Evolutionary conservation across 73 alveolate genomes (phyloP).

Genomic region (Paramecium tetraurelia): DNA sequence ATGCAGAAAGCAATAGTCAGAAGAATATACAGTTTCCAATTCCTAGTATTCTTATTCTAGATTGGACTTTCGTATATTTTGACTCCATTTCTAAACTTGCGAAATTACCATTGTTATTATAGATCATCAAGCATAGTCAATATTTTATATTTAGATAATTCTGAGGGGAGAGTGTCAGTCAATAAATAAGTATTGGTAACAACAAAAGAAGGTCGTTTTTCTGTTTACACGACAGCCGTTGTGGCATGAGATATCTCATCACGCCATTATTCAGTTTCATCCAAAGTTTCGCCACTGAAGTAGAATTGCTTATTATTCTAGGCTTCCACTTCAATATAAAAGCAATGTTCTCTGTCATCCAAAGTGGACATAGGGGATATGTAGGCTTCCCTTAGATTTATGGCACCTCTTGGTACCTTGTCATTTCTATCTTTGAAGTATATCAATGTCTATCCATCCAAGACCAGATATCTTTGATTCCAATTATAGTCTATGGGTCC

Average conservation of each 20-base stretch:
- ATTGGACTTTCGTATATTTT: constrained; percentile 27
- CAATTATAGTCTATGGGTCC: constrained; percentile 65
- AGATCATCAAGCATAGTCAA: constrained; percentile 3
- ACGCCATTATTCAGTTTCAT: constrained; percentile 63
- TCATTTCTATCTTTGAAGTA: constrained; percentile 54
- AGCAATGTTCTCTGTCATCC: constrained; percentile 59
- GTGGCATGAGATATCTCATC: constrained; percentile 51
- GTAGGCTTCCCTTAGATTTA: constrained; percentile 51
- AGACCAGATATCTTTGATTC: constrained; percentile 56
- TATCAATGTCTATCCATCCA: constrained; percentile 56
- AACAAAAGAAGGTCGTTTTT: neutral
- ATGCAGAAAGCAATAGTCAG: neutral
- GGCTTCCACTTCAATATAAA: constrained; percentile 50
- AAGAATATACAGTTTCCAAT: neutral
- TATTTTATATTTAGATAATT: constrained; percentile 22
- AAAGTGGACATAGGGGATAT: constrained; percentile 1
- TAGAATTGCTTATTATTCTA: constrained; percentile 22
- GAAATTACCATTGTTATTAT: constrained; percentile 47
- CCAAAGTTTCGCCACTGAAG: constrained; percentile 49
- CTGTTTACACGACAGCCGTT: neutral
- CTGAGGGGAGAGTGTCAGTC: neutral
- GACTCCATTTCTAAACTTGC: constrained; percentile 62
- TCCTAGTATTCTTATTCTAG: neutral
- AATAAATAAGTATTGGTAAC: neutral
- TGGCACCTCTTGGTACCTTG: constrained; percentile 60